Evolutionary conservation across 1,284 basidiomycete species (phyloP), one percentile per base, ranked within the genome.

Genomic region (Calocybe gambosa): DNA sequence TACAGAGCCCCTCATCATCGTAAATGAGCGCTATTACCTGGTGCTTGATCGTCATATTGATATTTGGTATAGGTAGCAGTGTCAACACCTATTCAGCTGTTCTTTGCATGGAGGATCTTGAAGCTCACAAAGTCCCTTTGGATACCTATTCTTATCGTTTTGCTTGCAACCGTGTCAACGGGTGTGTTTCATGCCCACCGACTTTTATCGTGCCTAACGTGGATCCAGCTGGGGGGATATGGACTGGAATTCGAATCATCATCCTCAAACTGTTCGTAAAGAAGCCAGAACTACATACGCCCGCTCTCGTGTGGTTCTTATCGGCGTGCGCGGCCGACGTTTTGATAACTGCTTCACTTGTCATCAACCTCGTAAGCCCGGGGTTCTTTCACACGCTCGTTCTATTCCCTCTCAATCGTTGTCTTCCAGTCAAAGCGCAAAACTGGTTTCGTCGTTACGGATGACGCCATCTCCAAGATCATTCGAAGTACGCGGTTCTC

Each of bases 51-150:
- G 15, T 38, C 12, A 4, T 1, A 6, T 19, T 49, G 16, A 50
- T 31, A 18, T 19, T 4, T 10, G 25, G 18, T 16, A 7, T 13
- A 55, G 52, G 46, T 49, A 16, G 50, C 45, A 12, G 48, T 49
- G 5, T 77, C 76, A 3, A 70, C 69, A 0, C 73, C 75, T 0
- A 74, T 77, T 1, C 76, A 78, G 52, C 43, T 74, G 5, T 78
- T 78, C 59, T 73, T 77, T 28, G 74, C 74, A 0, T 78, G 73
- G 72, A 64, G 75, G 29, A 72, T 77, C 36, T 62, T 54, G 42
- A 54, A 67, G 23, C 62, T 78, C 44, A 75, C 66, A 3, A 69
- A 66, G 46, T 70, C 66, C 0, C 62, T 48, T 9, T 56, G 67
- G 50, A 52, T 75, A 5, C 60, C 72, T 1, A 40, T 48, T 2